Conservation (phyloP, 2,329 filamentous ascomycete species). For the Alternaria gaisen region DNA sequence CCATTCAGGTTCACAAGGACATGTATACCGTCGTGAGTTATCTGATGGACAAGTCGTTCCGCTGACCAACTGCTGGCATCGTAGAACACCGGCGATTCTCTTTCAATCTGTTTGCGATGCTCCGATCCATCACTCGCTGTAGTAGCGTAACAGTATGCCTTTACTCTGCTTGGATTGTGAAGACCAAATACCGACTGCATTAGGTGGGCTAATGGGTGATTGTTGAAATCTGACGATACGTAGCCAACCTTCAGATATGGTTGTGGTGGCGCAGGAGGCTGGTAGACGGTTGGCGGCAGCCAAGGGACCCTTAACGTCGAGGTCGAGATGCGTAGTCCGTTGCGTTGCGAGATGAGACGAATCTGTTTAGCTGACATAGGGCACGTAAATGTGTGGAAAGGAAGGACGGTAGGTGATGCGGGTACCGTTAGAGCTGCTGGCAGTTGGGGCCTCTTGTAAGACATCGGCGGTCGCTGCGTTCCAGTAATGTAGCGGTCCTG, state of each 20-base stretch:
- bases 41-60: constrained; percentile 84
- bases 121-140: constrained; percentile 88
- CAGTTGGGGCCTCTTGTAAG: constrained; percentile 77
- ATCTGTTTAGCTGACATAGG: constrained; percentile 91
- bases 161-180: constrained; percentile 76
- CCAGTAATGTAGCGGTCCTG: constrained; percentile 75
- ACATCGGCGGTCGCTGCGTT: constrained; percentile 63
- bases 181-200: constrained; percentile 99
- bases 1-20: constrained; percentile 98
- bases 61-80: constrained; percentile 89
- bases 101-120: constrained; percentile 92
- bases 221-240: constrained; percentile 98
- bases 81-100: constrained; percentile 87
- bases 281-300: constrained; percentile 82
- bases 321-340: constrained; percentile 90
- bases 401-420: constrained; percentile 89
- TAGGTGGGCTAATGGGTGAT: constrained; percentile 92
- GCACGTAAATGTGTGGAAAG: constrained; percentile 97
- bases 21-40: constrained; percentile 87
- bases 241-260: constrained; percentile 93
- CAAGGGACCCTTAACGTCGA: constrained; percentile 87
- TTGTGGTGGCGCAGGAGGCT: constrained; percentile 82
- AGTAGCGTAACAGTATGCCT: constrained; percentile 94
- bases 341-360: constrained; percentile 91
- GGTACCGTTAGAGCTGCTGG: constrained; percentile 79